Percentiles rank a stretch among this genome's conserved stretches.
Evolutionary conservation across 2,329 filamentous ascomycete genomes (phyloP).

Genomic region (Dothistroma septosporum): DNA sequence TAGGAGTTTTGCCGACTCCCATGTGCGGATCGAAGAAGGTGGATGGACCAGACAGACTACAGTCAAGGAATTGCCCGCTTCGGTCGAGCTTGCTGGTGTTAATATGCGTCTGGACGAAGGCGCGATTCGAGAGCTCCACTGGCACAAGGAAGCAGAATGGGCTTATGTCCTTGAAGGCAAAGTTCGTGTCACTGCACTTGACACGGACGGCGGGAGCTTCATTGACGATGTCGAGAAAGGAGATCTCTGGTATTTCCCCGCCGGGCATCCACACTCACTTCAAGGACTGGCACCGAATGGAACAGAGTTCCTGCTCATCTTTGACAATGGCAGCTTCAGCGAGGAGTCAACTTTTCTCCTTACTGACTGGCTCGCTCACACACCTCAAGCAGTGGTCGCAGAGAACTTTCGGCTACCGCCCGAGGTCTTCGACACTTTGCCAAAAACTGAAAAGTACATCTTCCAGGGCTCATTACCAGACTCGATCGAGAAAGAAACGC

Average conservation of each 20-base stretch:
- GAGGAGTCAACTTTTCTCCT: constrained; percentile 65
- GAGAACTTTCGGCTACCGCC: constrained; percentile 73
- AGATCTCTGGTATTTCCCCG: constrained; percentile 78
- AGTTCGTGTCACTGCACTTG: constrained; percentile 67
- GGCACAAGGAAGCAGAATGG: constrained; percentile 79
- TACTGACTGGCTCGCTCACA: constrained; percentile 70
- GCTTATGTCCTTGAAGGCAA: constrained; percentile 64
- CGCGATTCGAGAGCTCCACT: constrained; percentile 72
- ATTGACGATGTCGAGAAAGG: constrained; percentile 72
- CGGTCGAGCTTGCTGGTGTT: constrained; percentile 68
- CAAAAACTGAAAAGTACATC: constrained; percentile 67
- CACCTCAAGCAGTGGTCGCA: constrained; percentile 64
- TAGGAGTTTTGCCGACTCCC: constrained; percentile 46
- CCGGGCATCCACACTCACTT: constrained; percentile 71
- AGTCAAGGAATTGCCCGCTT: constrained; percentile 59
- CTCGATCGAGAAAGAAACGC: constrained; percentile 62
- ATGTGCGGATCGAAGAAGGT: constrained; percentile 58
- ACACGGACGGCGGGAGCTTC: constrained; percentile 70
- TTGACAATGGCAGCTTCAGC: constrained; percentile 57
- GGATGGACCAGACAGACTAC: constrained; percentile 75
- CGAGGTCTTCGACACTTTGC: constrained; percentile 65
- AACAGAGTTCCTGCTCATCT: constrained; percentile 61
- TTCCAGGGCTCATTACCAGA: constrained; percentile 64
- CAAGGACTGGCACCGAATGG: constrained; percentile 62
- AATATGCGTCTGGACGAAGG: constrained; percentile 73